Base-by-base conservation (phyloP, 495 filamentous ascomycete species). In the Endocarpon pusillum region DNA sequence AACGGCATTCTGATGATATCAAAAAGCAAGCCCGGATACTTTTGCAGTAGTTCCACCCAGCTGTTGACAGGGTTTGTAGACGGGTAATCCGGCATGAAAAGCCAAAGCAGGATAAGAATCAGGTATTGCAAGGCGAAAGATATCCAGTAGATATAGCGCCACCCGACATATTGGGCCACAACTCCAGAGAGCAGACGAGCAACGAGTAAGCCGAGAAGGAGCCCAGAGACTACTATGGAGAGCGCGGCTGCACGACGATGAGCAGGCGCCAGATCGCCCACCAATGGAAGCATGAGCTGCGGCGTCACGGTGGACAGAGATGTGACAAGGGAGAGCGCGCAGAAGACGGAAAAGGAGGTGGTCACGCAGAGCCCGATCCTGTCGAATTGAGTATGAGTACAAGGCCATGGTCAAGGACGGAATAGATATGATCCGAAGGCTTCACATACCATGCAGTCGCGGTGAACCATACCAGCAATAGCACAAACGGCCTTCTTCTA, bases 61-160 rank as follows among this genome's bases (percentile, higher is more conserved):
- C 42, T 45, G 27, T 55, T 48, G 35, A 48, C 31, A 1, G 69
- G 74, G 49, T 83, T 86, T 18, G 76, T 75, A 19, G 64, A 57
- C 0, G 82, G 82, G 46, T 87, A 91, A 46, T 84, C 79, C 0
- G 80, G 80, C 70, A 91, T 75, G 47, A 69, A 81, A 23, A 76
- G 35, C 61, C 70, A 89, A 6, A 87, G 63, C 2, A 75, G 48
- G 3, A 47, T 40, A 39, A 77, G 62, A 37, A 87, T 76, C n/a
- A 71, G 40, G 42, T 64, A 71, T 51, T 91, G 82, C 2, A 83
- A 57, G 4, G 62, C 82, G 12, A 86, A 61, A 0, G 78, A 71
- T 22, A 86, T 62, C 78, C 78, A 89, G 59, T 85, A 91, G 14
- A 89, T 69, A 40, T 67, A 67, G 15, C 82, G 63, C 82, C 82